Evolutionary conservation across 805 yeast species (phyloP), one percentile per base, ranked within the genome.

Genomic region (Yarrowia keelungensis): DNA sequence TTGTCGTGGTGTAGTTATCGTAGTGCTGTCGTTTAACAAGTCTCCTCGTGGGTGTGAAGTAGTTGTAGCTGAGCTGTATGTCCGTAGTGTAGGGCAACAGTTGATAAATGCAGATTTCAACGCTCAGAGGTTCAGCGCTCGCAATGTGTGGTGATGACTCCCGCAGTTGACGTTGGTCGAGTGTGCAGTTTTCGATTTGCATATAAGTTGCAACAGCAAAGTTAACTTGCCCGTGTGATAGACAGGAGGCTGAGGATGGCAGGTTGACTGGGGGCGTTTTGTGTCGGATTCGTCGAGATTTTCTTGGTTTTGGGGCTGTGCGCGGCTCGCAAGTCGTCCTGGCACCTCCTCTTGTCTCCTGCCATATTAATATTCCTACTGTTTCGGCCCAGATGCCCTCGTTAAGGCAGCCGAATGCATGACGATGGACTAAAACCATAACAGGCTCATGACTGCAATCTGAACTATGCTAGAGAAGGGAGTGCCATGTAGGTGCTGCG

Each of bases 171-270:
- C 65, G 65, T 43, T 47, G 41, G 56, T 49, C 56, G 66, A 59
- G 66, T 56, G 65, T 54, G 62, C 62, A 56, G 62, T 41, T 56
- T 56, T 56, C 62, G 62, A 56, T 56, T 56, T 56, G 62, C 47
- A 56, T 42, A 26, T 41, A 56, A 56, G 62, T 41, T 56, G 62
- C 47, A 56, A 56, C 62, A 56, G 62, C 62, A 56, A 56, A 56
- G 62, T 56, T 56, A 56, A 53, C 59, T 53, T 53, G 59, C 19
- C 35, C 19, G 43, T 53, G 59, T 22, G 59, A 53, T 53, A 39
- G 59, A 53, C 59, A 53, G 59, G 59, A 53, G 59, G 62, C 62
- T 41, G 62, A 56, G 47, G 39, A 43, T 39, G 14, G 49, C 26
- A 19, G 26, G 49, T 12, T 45, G 49, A 42, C 46, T 12, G 39